Evolutionary conservation across 2,329 filamentous ascomycete species (phyloP).

Genomic region (Periconia sp.): DNA sequence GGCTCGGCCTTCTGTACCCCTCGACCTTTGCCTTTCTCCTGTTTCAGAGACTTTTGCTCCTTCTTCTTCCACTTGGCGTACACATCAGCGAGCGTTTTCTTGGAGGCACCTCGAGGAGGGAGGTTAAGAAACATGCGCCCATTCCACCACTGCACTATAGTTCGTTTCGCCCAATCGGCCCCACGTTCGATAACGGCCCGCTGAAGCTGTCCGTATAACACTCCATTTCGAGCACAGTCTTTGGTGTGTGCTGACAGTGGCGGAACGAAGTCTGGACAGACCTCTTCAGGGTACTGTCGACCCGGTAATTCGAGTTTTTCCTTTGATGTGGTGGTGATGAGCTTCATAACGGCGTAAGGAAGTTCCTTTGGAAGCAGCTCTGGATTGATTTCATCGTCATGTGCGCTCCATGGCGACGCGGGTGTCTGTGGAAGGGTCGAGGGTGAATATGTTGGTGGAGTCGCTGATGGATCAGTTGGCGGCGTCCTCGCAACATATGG

Average conservation of each 20-base stretch:
- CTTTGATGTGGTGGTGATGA: conserved; percentile 21
- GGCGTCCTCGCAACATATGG: conserved; percentile 18
- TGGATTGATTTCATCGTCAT: neutral
- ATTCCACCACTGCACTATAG: conserved; percentile 28
- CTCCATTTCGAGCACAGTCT: conserved; percentile 26
- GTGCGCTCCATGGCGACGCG: neutral
- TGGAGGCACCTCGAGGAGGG: conserved; percentile 6
- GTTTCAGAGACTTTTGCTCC: conserved; percentile 2
- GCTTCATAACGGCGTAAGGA: conserved; percentile 24
- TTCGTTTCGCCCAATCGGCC: conserved; percentile 27
- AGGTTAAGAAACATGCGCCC: conserved; percentile 31
- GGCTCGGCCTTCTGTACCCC: conserved; percentile 7
- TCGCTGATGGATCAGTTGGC: neutral
- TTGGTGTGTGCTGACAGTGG: conserved; percentile 16
- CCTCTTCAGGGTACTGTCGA: conserved; percentile 11
- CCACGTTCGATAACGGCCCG: conserved; percentile 28
- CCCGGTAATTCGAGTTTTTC: conserved; percentile 32
- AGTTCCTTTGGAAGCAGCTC: conserved; percentile 15
- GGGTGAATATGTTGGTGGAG: too few relatives aligned
- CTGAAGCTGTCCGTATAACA: conserved; percentile 19
- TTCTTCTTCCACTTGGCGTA: conserved; percentile 21
- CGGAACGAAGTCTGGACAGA: conserved; percentile 26
- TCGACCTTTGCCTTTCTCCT: conserved; percentile 2
- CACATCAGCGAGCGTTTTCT: conserved; percentile 13
- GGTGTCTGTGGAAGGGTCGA: neutral